A percentile compares a stretch with the other conserved stretches of the same genome.
These are phyloP conservation scores for Citrullus amarus DNA, from an alignment of 306 rosid genomes.

Conservation along the genomic window DNA sequence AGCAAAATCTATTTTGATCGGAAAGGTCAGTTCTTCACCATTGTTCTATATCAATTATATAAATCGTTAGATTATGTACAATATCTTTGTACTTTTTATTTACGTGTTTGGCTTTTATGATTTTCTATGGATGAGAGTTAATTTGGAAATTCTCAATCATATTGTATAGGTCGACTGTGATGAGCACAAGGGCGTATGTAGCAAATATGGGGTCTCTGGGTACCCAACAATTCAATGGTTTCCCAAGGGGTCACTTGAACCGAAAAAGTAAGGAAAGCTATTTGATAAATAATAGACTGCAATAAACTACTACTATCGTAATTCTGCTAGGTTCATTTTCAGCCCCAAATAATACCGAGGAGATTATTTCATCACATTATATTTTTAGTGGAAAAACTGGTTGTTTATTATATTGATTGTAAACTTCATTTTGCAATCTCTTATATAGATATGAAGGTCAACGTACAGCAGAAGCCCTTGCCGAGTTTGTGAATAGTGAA, in stretches of 20 bases:
- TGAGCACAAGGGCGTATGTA: conserved; percentile 64
- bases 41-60: not conserved
- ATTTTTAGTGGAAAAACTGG: not conserved
- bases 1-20: conserved; percentile 56
- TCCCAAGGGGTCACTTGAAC: conserved; percentile 70
- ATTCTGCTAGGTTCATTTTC: no score
- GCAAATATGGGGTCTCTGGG: conserved; percentile 69
- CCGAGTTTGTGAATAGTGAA: conserved; percentile 55
- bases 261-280: conserved; percentile 45
- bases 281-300: not conserved
- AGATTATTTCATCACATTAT: not conserved
- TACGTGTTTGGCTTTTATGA: not conserved
- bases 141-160: not conserved
- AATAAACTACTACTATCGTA: no score
- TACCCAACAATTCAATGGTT: conserved; percentile 87
- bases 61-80: not conserved
- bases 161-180: conserved; percentile 74
- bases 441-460: conserved; percentile 59
- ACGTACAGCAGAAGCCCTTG: conserved; percentile 70
- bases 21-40: conserved; percentile 36
- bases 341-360: not conserved
- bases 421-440: not conserved
- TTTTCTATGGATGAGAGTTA: not conserved
- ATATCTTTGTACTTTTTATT: not conserved
- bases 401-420: not conserved